These are phyloP conservation scores for Protomyces arabidopsidicola DNA, from an alignment of 1,139 yeast genomes.

Conservation along the genomic window DNA sequence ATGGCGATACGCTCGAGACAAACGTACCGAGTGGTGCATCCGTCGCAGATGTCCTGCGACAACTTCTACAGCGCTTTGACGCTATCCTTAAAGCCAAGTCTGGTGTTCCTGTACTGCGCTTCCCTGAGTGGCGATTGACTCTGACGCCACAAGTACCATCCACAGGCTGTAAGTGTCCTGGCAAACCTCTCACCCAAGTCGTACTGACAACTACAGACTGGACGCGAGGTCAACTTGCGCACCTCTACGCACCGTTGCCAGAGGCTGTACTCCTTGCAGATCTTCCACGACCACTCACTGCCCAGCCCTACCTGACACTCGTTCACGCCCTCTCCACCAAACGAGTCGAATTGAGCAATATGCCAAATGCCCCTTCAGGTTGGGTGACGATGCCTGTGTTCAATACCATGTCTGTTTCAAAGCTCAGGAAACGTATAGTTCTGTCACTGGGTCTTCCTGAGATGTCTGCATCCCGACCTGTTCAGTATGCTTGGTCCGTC, in stretches of 20 bases:
- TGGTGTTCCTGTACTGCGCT: neutral
- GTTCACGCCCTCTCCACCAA: slow-evolving; percentile 14
- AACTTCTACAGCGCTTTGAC: neutral
- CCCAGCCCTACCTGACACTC: neutral
- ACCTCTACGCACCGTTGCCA: slow-evolving; percentile 5
- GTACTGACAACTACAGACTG: neutral
- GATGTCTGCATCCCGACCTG: neutral
- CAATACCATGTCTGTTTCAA: neutral
- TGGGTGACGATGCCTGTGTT: slow-evolving; percentile 3
- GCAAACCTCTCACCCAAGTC: neutral
- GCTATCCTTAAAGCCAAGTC: neutral
- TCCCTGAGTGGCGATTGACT: slow-evolving; percentile 11
- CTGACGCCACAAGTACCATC: neutral
- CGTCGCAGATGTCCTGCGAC: neutral
- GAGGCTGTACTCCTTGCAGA: neutral
- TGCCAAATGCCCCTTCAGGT: slow-evolving; percentile 2
- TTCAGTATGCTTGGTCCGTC: neutral
- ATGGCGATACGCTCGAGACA: neutral
- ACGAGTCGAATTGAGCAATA: neutral
- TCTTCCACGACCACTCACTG: neutral
- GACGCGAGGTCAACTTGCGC: slow-evolving; percentile 4
- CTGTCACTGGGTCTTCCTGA: neutral
- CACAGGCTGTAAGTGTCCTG: neutral
- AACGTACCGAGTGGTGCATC: neutral
- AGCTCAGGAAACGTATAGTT: neutral